Conservation (phyloP, 352 stramenopile species). For the Globisporangium takayamanum region DNA sequence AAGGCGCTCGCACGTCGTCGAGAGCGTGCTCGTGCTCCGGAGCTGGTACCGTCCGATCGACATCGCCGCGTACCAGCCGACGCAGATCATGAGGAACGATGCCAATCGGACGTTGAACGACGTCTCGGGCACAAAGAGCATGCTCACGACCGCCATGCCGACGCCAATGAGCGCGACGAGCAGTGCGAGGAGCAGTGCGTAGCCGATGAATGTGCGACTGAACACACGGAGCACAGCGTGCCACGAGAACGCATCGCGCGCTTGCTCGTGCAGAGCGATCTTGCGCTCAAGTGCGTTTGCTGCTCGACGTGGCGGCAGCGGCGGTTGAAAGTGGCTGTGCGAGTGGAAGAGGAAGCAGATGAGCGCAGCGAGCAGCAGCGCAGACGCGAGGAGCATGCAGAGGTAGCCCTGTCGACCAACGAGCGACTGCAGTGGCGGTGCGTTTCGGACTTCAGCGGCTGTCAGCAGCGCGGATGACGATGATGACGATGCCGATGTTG, state of each 20-base stretch:
- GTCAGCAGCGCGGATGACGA: not conserved
- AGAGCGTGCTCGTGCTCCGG: slow-evolving; percentile 26
- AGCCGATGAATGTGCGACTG: slow-evolving; percentile 21
- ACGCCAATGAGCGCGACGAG: slow-evolving; percentile 24
- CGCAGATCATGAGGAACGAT: slow-evolving; percentile 35
- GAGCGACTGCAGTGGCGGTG: slow-evolving; percentile 1
- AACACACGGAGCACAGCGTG: slow-evolving; percentile 18
- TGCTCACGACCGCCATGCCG: slow-evolving; percentile 18
- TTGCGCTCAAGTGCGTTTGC: slow-evolving; percentile 26
- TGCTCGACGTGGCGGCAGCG: not conserved
- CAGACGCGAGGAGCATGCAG: slow-evolving; percentile 33
- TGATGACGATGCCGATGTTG: not conserved
- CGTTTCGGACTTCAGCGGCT: not conserved
- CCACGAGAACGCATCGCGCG: slow-evolving; percentile 12
- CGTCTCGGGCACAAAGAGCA: slow-evolving; percentile 19
- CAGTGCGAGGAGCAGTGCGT: slow-evolving; percentile 20
- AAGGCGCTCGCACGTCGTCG: slow-evolving; percentile 25
- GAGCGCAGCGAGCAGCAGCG: slow-evolving; percentile 29
- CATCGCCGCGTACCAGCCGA: slow-evolving; percentile 40
- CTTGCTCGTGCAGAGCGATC: slow-evolving; percentile 22
- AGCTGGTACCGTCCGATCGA: slow-evolving; percentile 39
- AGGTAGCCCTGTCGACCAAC: slow-evolving; percentile 18
- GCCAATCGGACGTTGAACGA: slow-evolving; percentile 32
- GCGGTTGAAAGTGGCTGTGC: slow-evolving; percentile 18
- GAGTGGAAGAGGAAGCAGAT: slow-evolving; percentile 47